Evolutionary conservation across 2,329 filamentous ascomycete genomes (phyloP).

Genomic region (Chrysoporthe deuterocubensis): DNA sequence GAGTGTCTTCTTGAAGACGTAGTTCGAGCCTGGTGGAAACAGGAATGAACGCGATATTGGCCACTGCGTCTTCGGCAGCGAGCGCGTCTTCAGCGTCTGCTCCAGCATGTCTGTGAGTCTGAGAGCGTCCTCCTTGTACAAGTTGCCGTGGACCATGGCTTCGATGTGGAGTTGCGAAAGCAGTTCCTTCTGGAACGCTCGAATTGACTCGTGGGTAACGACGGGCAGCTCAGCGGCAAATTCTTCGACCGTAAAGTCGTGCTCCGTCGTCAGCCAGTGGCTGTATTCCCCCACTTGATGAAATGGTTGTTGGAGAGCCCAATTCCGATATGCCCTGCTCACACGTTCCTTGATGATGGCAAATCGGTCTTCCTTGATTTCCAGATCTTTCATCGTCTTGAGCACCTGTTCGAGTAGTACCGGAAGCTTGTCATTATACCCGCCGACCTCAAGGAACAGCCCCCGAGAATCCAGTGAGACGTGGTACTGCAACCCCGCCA

Average conservation of each 20-base stretch:
- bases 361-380: conserved; percentile 86
- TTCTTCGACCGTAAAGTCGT: conserved; percentile 79
- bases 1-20: conserved; percentile 77
- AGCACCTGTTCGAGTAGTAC: conserved; percentile 91
- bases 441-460: conserved; percentile 77
- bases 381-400: conserved; percentile 79
- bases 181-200: conserved; percentile 77
- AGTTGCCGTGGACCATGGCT: conserved; percentile 84
- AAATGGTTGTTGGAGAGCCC: conserved; percentile 86
- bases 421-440: conserved; percentile 95
- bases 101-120: conserved; percentile 84
- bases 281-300: conserved; percentile 85
- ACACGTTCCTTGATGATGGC: conserved; percentile 88
- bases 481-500: conserved; percentile 85
- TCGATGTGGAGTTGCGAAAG: conserved; percentile 87
- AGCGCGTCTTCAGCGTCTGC: conserved; percentile 72
- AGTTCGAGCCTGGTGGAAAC: conserved; percentile 80
- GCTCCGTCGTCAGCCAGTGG: conserved; percentile 77
- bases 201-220: conserved; percentile 75
- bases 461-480: conserved; percentile 75
- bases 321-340: conserved; percentile 78
- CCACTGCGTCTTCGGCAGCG: conserved; percentile 79
- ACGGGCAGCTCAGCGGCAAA: conserved; percentile 75
- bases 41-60: conserved; percentile 76
- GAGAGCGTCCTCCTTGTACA: conserved; percentile 92